Evolutionary conservation across 352 stramenopile species (phyloP).

Genomic region (Globisporangium sylvaticum): DNA sequence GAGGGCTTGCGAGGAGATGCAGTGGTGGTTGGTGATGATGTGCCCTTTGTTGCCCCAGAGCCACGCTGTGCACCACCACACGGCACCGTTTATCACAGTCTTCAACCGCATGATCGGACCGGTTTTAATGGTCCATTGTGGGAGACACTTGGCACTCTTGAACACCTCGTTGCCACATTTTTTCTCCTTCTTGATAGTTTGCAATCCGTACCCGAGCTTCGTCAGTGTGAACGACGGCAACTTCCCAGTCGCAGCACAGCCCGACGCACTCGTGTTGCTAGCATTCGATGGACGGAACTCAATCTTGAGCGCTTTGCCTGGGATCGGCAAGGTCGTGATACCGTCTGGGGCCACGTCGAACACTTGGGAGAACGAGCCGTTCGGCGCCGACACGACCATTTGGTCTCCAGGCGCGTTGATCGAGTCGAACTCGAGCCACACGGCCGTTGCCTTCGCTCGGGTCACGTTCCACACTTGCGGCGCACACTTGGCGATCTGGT

Average conservation of each 20-base stretch:
- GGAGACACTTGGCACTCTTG: not conserved
- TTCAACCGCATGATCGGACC: slow-evolving; percentile 1
- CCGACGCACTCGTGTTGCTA: too few relatives aligned
- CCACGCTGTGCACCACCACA: slow-evolving; percentile 6
- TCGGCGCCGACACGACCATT: slow-evolving; percentile 18
- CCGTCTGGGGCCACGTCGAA: slow-evolving; percentile 8
- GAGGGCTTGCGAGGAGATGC: slow-evolving; percentile 27
- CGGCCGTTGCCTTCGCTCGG: slow-evolving; percentile 19
- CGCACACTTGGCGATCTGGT: slow-evolving; percentile 20
- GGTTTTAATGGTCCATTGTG: too few relatives aligned
- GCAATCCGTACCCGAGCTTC: not conserved
- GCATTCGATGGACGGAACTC: slow-evolving; percentile 28
- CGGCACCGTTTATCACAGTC: too few relatives aligned
- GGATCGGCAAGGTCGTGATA: slow-evolving; percentile 17
- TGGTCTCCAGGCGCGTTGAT: slow-evolving; percentile 19
- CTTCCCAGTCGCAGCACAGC: not conserved
- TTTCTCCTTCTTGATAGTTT: not conserved
- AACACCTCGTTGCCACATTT: not conserved
- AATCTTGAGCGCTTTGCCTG: slow-evolving; percentile 16
- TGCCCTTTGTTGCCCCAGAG: slow-evolving; percentile 28
- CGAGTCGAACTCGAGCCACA: slow-evolving; percentile 21
- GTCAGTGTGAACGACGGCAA: slow-evolving; percentile 4
- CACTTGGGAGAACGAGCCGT: slow-evolving; percentile 16
- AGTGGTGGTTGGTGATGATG: slow-evolving; percentile 37
- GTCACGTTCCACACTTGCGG: slow-evolving; percentile 25